These are phyloP conservation scores for Neurospora sp. DNA, from an alignment of 495 filamentous ascomycete species.

Conservation along the genomic window DNA sequence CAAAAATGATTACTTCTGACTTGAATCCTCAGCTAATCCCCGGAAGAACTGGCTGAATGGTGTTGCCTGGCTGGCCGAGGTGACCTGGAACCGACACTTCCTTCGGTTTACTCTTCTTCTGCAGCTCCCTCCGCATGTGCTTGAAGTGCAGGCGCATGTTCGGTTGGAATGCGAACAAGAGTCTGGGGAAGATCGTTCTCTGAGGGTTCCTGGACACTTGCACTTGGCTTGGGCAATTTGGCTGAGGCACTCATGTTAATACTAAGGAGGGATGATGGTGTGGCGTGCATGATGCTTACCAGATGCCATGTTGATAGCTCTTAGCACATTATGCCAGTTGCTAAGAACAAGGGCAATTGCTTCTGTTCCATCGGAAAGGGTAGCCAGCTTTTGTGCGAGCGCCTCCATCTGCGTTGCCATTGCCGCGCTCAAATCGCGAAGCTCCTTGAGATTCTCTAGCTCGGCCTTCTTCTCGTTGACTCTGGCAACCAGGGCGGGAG, in stretches of 20 bases:
- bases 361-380: slow-evolving; percentile 87
- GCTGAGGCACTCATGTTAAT: slow-evolving; percentile 22
- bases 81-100: not conserved
- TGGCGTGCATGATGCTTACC: slow-evolving; percentile 47
- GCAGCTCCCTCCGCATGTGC: slow-evolving; percentile 35
- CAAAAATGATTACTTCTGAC: not conserved
- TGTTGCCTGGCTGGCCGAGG: not conserved
- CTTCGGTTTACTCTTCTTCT: slow-evolving; percentile 22
- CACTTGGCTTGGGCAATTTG: slow-evolving; percentile 35
- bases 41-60: not conserved
- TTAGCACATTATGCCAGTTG: slow-evolving; percentile 94
- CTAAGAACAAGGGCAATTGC: slow-evolving; percentile 62
- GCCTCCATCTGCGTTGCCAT: slow-evolving; percentile 86
- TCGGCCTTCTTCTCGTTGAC: slow-evolving; percentile 92
- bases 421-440: slow-evolving; percentile 79
- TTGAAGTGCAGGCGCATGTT: slow-evolving; percentile 50
- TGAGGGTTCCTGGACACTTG: slow-evolving; percentile 17
- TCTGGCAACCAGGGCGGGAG: slow-evolving; percentile 70
- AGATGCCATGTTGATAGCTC: slow-evolving; percentile 90
- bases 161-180: slow-evolving; percentile 67
- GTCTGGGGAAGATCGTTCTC: slow-evolving; percentile 57
- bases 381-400: slow-evolving; percentile 77
- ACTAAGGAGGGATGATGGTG: not conserved
- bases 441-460: slow-evolving; percentile 75
- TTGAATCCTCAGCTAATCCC: not conserved